These are phyloP conservation scores for Stemphylium vesicarium DNA, from an alignment of 2,329 filamentous ascomycete species.

Conservation along the genomic window DNA sequence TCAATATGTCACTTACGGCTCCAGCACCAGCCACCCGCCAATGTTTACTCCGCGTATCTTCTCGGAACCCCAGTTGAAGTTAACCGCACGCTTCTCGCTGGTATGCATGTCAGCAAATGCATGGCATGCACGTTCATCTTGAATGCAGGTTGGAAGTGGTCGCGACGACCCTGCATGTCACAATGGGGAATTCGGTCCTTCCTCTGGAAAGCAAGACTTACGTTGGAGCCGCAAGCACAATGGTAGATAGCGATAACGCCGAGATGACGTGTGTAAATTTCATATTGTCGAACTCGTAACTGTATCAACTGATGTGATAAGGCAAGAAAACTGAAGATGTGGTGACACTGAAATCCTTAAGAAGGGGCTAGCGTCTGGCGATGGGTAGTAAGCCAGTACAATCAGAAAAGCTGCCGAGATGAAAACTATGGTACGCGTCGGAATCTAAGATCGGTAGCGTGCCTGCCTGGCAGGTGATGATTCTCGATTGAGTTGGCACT, in stretches of 20 bases:
- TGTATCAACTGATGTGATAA: slow-evolving; percentile 15
- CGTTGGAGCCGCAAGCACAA: slow-evolving; percentile 37
- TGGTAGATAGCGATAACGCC: slow-evolving; percentile 30
- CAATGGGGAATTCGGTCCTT: slow-evolving; percentile 7
- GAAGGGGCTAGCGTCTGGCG: slow-evolving; percentile 8
- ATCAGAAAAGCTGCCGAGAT: slow-evolving; percentile 1
- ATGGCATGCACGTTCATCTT: neutral
- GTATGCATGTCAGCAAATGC: slow-evolving; percentile 17
- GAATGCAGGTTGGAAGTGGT: neutral
- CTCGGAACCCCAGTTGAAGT: slow-evolving; percentile 57
- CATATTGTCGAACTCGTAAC: slow-evolving; percentile 28
- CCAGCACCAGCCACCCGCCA: slow-evolving; percentile 59
- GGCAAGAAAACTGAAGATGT: slow-evolving; percentile 11
- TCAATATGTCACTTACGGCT: slow-evolving; percentile 42
- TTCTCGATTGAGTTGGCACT: slow-evolving; percentile 3
- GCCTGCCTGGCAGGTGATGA: slow-evolving; percentile 15
- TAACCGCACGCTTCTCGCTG: slow-evolving; percentile 44
- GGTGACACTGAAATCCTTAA: slow-evolving; percentile 14
- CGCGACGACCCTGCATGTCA: neutral
- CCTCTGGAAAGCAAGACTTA: slow-evolving; percentile 28
- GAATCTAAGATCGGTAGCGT: neutral
- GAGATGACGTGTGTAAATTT: slow-evolving; percentile 30
- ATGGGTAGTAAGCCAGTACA: slow-evolving; percentile 11
- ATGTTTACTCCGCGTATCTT: slow-evolving; percentile 61
- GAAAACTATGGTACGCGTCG: slow-evolving; percentile 7